Conservation (phyloP, 257 asterid genomes). For the Leptodermis oblonga region DNA sequence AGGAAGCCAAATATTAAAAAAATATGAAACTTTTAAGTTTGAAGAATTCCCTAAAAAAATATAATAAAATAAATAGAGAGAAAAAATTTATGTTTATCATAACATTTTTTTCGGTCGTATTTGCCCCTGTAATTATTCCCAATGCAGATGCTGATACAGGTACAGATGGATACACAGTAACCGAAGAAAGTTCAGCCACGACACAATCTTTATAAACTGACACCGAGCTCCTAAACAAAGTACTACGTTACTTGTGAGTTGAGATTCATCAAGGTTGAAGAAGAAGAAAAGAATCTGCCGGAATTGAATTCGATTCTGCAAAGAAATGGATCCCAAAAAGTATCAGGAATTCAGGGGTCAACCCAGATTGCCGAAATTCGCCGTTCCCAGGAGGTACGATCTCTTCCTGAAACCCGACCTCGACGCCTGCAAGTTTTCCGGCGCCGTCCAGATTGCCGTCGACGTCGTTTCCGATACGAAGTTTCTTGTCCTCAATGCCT, state of each 20-base stretch:
- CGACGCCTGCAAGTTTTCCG: slow-evolving; percentile 71
- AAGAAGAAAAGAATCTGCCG: slow-evolving; percentile 1
- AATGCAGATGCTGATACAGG: slow-evolving; percentile 2
- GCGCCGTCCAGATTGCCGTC: slow-evolving; percentile 61
- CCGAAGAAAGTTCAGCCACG: not conserved
- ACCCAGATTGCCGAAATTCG: slow-evolving; percentile 87
- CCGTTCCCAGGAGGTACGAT: slow-evolving; percentile 74
- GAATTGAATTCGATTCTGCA: slow-evolving; percentile 37
- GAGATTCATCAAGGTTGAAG: not conserved
- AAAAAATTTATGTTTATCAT: too few species aligned
- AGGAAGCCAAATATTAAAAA: too few species aligned
- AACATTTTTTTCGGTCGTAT: too few species aligned
- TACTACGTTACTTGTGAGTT: too few species aligned
- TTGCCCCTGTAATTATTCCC: too few species aligned
- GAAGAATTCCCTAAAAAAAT: too few species aligned
- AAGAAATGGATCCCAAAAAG: slow-evolving; percentile 37
- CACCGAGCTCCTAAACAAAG: not conserved
- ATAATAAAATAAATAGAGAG: too few species aligned
- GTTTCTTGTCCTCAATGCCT: slow-evolving; percentile 78
- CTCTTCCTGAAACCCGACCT: slow-evolving; percentile 80
- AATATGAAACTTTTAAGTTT: too few species aligned
- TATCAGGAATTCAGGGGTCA: slow-evolving; percentile 68
- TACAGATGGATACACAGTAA: not conserved
- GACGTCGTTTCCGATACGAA: slow-evolving; percentile 64
- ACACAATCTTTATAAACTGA: not conserved